Percentiles rank a stretch among this genome's conserved stretches.
phyloP scores from a whole-genome alignment of 1,139 yeast genomes.

The Debaryomyces sp. region DNA sequence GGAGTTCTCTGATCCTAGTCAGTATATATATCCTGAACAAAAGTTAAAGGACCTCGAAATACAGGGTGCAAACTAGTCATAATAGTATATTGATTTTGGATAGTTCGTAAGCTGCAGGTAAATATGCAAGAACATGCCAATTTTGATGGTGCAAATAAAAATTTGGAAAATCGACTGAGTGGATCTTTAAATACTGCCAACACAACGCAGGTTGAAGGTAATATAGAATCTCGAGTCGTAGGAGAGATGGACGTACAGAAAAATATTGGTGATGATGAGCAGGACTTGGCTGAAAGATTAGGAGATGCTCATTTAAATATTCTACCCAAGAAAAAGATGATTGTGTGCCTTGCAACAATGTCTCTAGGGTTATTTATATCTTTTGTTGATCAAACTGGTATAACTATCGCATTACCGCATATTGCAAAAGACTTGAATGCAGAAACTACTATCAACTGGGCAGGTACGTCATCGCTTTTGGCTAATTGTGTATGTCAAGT shows the following conservation, averaged over 20 bases:
- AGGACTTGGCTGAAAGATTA: slow-evolving; percentile 28
- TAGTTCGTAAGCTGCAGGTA: not conserved
- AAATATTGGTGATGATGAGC: not conserved
- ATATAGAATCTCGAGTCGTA: no score
- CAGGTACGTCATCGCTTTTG: slow-evolving; percentile 51
- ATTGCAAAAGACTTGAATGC: slow-evolving; percentile 41
- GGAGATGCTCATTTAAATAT: slow-evolving; percentile 43
- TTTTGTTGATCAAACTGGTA: slow-evolving; percentile 49
- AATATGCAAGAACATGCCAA: not conserved
- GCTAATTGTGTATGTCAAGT: slow-evolving; percentile 51
- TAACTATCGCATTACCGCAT: slow-evolving; percentile 40
- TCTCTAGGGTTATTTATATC: slow-evolving; percentile 16
- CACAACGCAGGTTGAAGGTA: not conserved
- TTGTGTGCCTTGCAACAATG: slow-evolving; percentile 24
- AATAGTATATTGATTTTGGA: not conserved
- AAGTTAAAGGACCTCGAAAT: not conserved
- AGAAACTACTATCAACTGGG: slow-evolving; percentile 49
- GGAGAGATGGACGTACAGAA: not conserved
- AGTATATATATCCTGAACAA: not conserved
- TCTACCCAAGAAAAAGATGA: slow-evolving; percentile 32
- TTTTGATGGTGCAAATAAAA: not conserved
- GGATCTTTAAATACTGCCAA: not conserved
- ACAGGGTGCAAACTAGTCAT: not conserved
- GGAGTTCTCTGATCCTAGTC: not conserved
- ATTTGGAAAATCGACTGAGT: not conserved